Evolutionary conservation across 2,329 filamentous ascomycete genomes (phyloP).

Genomic region (Didymellaceae sp.): DNA sequence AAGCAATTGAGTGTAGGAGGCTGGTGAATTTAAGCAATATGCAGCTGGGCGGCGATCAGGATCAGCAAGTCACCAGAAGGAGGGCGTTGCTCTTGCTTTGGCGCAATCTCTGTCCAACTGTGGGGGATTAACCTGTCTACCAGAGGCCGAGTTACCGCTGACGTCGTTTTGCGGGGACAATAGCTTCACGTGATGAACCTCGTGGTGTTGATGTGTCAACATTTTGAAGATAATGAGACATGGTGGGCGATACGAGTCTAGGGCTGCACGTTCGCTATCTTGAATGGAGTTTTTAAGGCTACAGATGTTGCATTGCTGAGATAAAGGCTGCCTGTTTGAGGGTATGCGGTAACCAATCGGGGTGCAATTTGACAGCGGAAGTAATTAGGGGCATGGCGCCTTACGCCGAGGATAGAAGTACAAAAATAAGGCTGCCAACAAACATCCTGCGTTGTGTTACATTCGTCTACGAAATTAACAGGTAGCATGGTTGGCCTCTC

Average conservation of each 20-base stretch:
- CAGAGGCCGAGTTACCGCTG: slow-evolving; percentile 21
- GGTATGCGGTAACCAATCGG: slow-evolving; percentile 8
- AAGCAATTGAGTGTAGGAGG: too few species aligned
- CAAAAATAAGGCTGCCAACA: slow-evolving; percentile 1
- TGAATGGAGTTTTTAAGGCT: slow-evolving; percentile 19
- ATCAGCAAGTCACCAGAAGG: slow-evolving; percentile 4
- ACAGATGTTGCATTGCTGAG: slow-evolving; percentile 1
- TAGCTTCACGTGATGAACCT: slow-evolving; percentile 19
- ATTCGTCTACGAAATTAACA: slow-evolving; percentile 3
- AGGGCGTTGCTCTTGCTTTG: slow-evolving; percentile 25
- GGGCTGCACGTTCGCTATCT: slow-evolving; percentile 12
- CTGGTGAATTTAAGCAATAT: not conserved
- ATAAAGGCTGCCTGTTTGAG: slow-evolving; percentile 4
- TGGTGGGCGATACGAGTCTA: not conserved
- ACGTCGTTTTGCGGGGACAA: slow-evolving; percentile 32
- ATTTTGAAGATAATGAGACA: slow-evolving; percentile 20
- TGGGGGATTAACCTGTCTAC: slow-evolving; percentile 33
- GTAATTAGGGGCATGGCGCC: slow-evolving; percentile 11
- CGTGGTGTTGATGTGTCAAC: slow-evolving; percentile 4
- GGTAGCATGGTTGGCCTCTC: slow-evolving; percentile 5
- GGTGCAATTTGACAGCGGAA: slow-evolving; percentile 10
- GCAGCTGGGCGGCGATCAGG: slow-evolving; percentile 1
- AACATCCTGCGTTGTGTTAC: slow-evolving; percentile 10
- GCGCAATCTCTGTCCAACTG: slow-evolving; percentile 23
- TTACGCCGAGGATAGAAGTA: slow-evolving; percentile 7